Evolutionary conservation across 345 rosid species (phyloP).

Genomic region (Xanthoceras sorbifolium): DNA sequence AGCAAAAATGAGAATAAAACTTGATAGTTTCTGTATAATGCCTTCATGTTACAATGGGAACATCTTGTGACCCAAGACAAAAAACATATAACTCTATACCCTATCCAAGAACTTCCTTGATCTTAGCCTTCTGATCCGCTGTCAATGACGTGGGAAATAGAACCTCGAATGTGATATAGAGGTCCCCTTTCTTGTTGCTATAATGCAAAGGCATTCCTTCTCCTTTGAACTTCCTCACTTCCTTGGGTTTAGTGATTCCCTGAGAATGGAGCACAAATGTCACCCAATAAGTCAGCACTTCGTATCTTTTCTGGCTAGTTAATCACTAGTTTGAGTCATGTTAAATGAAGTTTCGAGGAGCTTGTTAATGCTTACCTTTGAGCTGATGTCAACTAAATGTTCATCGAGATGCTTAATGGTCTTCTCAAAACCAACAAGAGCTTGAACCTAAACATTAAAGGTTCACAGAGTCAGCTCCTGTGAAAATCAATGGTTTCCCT

Average conservation of each 20-base stretch:
- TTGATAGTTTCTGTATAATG: conserved; percentile 21
- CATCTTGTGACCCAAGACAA: conserved; percentile 21
- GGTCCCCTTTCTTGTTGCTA: conserved; percentile 87
- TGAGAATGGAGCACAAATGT: conserved; percentile 28
- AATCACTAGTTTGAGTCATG: not conserved
- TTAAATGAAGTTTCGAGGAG: not conserved
- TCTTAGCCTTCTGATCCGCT: conserved; percentile 78
- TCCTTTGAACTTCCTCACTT: conserved; percentile 84
- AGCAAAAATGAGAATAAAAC: not conserved
- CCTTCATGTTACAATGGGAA: conserved; percentile 27
- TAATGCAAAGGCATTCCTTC: conserved; percentile 97
- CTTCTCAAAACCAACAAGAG: conserved; percentile 97
- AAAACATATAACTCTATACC: conserved; percentile 5
- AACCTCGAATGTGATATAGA: conserved; percentile 85
- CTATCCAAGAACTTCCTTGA: conserved; percentile 73
- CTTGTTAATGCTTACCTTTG: conserved; percentile 56
- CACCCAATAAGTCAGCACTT: not conserved
- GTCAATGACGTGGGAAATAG: conserved; percentile 83
- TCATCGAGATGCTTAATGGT: conserved; percentile 90
- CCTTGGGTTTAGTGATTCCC: conserved; percentile 95
- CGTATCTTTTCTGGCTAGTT: not conserved
- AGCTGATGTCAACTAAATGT: conserved; percentile 80
- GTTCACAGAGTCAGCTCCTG: not conserved
- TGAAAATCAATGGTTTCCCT: not conserved
- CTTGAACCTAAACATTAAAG: conserved; percentile 63